phyloP scores from a whole-genome alignment of 192 early-diverging fungal genomes.

The Mortierella alpina region DNA sequence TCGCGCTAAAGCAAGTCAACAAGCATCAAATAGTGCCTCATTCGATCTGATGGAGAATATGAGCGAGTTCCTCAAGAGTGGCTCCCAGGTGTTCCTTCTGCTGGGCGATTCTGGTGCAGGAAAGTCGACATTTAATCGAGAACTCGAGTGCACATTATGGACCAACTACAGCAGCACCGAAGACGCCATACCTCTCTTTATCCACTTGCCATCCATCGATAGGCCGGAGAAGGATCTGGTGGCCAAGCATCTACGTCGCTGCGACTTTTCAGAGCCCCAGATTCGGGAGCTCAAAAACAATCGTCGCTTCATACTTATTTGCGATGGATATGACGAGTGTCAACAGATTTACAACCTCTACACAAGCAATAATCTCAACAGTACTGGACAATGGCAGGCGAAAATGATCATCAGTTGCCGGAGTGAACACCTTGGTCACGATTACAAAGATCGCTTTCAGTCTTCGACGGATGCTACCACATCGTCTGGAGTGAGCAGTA shows the following conservation, averaged over 20 bases:
- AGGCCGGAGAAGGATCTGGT: neutral
- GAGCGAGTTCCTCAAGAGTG: neutral
- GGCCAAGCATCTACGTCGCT: neutral
- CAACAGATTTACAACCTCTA: neutral
- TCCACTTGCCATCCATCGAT: neutral
- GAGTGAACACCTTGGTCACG: neutral
- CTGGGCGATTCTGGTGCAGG: conserved; percentile 10
- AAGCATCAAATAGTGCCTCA: too few species aligned
- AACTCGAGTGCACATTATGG: neutral
- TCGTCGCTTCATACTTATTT: neutral
- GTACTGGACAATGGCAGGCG: neutral
- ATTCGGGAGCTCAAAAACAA: neutral
- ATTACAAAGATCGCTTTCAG: neutral
- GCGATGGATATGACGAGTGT: conserved; percentile 10
- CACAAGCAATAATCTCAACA: neutral
- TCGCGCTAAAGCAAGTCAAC: neutral
- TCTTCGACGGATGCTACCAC: neutral
- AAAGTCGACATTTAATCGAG: conserved; percentile 1
- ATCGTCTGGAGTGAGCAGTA: neutral
- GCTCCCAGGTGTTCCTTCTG: neutral
- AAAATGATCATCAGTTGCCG: conserved; percentile 11
- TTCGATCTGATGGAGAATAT: conserved; percentile 1
- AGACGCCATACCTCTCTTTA: neutral
- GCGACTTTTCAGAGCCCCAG: neutral
- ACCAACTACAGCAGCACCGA: neutral